phyloP scores from a whole-genome alignment of 129 eudicot genomes.

The Heracleum sosnowskyi region DNA sequence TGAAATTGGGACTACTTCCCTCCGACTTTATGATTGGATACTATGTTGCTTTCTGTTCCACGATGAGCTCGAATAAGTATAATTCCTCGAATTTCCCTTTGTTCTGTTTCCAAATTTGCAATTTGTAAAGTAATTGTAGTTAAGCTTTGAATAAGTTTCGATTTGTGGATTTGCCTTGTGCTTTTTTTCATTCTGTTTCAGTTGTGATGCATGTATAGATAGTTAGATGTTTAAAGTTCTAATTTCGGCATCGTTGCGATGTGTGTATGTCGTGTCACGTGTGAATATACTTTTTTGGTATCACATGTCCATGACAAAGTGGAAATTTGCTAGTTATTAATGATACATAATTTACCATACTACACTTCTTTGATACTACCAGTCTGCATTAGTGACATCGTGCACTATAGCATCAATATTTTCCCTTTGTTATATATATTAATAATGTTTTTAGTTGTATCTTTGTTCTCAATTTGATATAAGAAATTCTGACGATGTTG shows the following conservation, averaged over 20 bases:
- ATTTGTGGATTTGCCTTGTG: not conserved
- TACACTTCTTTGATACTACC: not conserved
- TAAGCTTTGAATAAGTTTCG: not conserved
- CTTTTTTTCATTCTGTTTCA: not conserved
- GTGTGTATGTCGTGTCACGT: not conserved
- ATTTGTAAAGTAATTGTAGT: not conserved
- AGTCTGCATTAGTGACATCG: not conserved
- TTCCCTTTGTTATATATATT: not conserved
- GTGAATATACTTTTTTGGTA: not conserved
- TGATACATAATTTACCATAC: not conserved
- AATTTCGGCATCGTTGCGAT: not conserved
- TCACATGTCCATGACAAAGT: not conserved
- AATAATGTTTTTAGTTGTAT: not conserved
- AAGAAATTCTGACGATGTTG: not conserved
- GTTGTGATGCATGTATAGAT: not conserved
- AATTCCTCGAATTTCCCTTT: not conserved
- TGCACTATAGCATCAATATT: too few species aligned
- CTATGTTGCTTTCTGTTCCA: not conserved
- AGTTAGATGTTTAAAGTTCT: not conserved
- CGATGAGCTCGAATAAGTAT: not conserved
- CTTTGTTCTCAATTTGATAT: not conserved
- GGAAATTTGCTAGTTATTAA: not conserved
- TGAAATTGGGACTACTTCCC: not conserved
- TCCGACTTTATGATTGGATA: not conserved
- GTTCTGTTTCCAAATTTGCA: not conserved